phyloP scores from a whole-genome alignment of 2,329 filamentous ascomycete species.

The Neocatenulostroma microsporum region DNA sequence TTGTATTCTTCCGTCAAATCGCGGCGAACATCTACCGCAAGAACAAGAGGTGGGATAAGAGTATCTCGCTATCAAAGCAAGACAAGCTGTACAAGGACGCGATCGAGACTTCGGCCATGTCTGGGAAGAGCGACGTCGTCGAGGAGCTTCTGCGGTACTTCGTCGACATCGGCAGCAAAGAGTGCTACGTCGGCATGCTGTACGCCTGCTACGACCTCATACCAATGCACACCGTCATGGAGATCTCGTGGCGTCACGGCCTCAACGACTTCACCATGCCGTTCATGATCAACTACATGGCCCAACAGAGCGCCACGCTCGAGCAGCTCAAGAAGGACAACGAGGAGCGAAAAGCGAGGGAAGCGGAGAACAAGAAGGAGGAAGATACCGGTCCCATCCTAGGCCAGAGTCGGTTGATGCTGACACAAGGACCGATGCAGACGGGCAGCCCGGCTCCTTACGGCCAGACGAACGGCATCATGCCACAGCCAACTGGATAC shows the following conservation, averaged over 20 bases:
- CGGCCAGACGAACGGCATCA: slow-evolving; percentile 77
- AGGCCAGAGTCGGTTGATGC: slow-evolving; percentile 81
- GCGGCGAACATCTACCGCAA: slow-evolving; percentile 98
- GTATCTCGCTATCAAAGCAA: slow-evolving; percentile 93
- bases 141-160: slow-evolving; percentile 97
- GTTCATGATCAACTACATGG: slow-evolving; percentile 98
- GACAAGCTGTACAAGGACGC: slow-evolving; percentile 99
- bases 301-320: slow-evolving; percentile 82
- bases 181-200: slow-evolving; percentile 99
- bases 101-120: slow-evolving; percentile 93
- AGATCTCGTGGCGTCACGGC: slow-evolving; percentile 93
- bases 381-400: slow-evolving; percentile 93
- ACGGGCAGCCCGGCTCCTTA: slow-evolving; percentile 60
- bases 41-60: slow-evolving; percentile 99
- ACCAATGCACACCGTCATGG: slow-evolving; percentile 82
- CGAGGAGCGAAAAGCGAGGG: slow-evolving; percentile 72
- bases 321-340: slow-evolving; percentile 86
- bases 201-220: slow-evolving; percentile 98
- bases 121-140: slow-evolving; percentile 80
- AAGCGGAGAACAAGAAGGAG: slow-evolving; percentile 64
- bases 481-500: slow-evolving; percentile 65
- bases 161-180: slow-evolving; percentile 95
- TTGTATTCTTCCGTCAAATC: slow-evolving; percentile 99
- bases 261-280: slow-evolving; percentile 98
- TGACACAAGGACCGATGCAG: slow-evolving; percentile 74